Conservation (phyloP, 2,329 filamentous ascomycete genomes). For the Sclerotinia sclerotiorum region DNA sequence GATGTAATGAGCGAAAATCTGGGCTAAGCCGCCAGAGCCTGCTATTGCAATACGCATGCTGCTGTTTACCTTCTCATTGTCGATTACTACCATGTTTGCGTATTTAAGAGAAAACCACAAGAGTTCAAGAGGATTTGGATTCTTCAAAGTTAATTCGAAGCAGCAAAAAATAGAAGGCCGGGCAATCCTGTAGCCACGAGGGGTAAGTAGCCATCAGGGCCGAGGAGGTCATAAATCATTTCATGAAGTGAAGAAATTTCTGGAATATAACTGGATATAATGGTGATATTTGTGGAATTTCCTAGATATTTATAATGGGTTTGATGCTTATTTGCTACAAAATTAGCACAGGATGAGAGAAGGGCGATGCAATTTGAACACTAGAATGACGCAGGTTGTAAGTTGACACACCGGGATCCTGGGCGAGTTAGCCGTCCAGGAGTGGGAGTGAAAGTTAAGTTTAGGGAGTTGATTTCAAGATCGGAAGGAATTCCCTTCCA, state of each 20-base stretch:
- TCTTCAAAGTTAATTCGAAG: neutral
- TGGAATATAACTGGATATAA: constrained; percentile 29
- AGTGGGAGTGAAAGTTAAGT: neutral
- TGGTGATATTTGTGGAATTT: constrained; percentile 3
- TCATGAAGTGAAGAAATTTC: constrained; percentile 31
- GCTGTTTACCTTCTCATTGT: constrained; percentile 24
- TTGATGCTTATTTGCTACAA: neutral
- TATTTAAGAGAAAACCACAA: neutral
- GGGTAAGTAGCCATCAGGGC: neutral
- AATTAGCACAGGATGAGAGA: neutral
- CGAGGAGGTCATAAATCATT: constrained; percentile 28
- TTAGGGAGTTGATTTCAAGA: neutral
- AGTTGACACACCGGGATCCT: neutral
- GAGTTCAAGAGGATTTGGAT: neutral
- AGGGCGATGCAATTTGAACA: neutral
- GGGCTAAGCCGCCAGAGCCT: constrained; percentile 59
- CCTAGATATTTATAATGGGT: neutral
- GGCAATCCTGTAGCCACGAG: constrained; percentile 7
- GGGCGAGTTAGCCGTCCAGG: neutral
- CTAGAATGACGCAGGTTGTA: constrained; percentile 1
- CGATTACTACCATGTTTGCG: neutral
- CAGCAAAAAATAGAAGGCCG: neutral
- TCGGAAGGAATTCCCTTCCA: neutral
- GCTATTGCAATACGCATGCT: constrained; percentile 61
- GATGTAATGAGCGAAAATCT: constrained; percentile 58